phyloP scores from a whole-genome alignment of 2,329 filamentous ascomycete genomes.

The Blumeria graminis region DNA sequence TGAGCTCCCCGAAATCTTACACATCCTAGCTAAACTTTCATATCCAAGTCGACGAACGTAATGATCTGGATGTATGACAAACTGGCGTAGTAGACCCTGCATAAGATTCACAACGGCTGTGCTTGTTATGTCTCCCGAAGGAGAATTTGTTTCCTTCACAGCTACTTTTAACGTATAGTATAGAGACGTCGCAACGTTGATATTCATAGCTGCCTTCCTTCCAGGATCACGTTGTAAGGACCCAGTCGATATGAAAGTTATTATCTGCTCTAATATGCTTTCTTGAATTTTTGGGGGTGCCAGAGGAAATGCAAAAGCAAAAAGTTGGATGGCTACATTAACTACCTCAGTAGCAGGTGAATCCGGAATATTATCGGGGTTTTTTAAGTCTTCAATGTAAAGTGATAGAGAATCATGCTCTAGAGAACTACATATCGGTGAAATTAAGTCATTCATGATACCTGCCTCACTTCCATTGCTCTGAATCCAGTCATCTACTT shows the following conservation, averaged over 20 bases:
- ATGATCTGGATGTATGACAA: slow-evolving; percentile 63
- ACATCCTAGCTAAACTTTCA: slow-evolving; percentile 64
- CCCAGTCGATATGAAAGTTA: slow-evolving; percentile 63
- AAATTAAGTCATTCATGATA: slow-evolving; percentile 36
- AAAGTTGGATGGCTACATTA: slow-evolving; percentile 80
- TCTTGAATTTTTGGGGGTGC: slow-evolving; percentile 85
- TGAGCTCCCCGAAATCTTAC: slow-evolving; percentile 49
- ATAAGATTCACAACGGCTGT: slow-evolving; percentile 61
- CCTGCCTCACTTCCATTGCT: slow-evolving; percentile 35
- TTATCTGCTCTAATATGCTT: slow-evolving; percentile 81
- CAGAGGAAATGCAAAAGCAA: slow-evolving; percentile 72
- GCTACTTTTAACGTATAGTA: slow-evolving; percentile 62
- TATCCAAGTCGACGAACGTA: slow-evolving; percentile 71
- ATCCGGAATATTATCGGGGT: slow-evolving; percentile 29
- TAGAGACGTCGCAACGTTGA: slow-evolving; percentile 70
- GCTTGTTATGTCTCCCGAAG: slow-evolving; percentile 48
- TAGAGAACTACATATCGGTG: slow-evolving; percentile 57
- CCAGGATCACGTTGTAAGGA: slow-evolving; percentile 66
- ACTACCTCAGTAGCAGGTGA: slow-evolving; percentile 83
- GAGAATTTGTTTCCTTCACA: slow-evolving; percentile 52
- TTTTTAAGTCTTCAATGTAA: slow-evolving; percentile 33
- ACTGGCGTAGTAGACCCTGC: slow-evolving; percentile 47
- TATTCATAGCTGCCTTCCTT: slow-evolving; percentile 68
- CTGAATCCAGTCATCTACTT: slow-evolving; percentile 24
- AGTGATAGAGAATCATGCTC: slow-evolving; percentile 75